Base-by-base conservation (phyloP, 2,329 filamentous ascomycete species). In the Penicillium brevicompactum region DNA sequence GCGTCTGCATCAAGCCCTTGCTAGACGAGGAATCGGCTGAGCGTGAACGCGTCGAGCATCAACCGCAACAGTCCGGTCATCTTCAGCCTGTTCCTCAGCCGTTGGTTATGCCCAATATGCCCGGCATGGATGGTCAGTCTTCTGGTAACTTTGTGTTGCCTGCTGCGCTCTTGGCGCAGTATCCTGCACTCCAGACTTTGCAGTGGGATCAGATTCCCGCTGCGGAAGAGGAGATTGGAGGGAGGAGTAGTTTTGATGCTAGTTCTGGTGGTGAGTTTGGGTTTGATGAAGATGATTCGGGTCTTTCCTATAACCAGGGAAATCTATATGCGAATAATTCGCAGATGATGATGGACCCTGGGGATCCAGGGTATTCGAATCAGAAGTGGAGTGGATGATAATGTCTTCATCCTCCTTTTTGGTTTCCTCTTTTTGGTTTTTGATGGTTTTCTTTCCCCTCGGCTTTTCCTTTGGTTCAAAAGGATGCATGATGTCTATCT, bases 1-100 rank as follows among this genome's bases (percentile, higher is more conserved):
- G 94, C 31, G 90, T 97, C 50, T 99, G 94, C 70, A 99, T 99
- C 76, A 96, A 96, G 66, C 92, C 94, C n/a, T 78, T 99, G 11
- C 82, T 99, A 1, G 94, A 99, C 61, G 94, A 99, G 75, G 94
- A 99, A 78, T 89, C 92, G 52, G 78, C 87, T 34, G 92, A 95
- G 67, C 82, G 91, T 32, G 90, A 95, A 67, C 86, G 89, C 45
- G 78, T 83, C 72, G 88, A 91, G 70, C 88, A 91, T 67, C 84
- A 85, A 53, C 84, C 88, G 76, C 81, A 87, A 6, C 61, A 63
- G 67, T 84, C 85, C 76, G 81, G 83, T 34, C 84, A 87, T 63
- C 70, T 86, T 70, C 76, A 83, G 78, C 82, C 80, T 61, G 57
- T 83, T 62, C 78, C 81, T 59, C 79, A 85, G 53, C 79, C 81